A percentile compares a stretch with the other conserved stretches of the same genome.
Evolutionary conservation across 2,329 filamentous ascomycete species (phyloP).

Genomic region (Fusarium sororula): DNA sequence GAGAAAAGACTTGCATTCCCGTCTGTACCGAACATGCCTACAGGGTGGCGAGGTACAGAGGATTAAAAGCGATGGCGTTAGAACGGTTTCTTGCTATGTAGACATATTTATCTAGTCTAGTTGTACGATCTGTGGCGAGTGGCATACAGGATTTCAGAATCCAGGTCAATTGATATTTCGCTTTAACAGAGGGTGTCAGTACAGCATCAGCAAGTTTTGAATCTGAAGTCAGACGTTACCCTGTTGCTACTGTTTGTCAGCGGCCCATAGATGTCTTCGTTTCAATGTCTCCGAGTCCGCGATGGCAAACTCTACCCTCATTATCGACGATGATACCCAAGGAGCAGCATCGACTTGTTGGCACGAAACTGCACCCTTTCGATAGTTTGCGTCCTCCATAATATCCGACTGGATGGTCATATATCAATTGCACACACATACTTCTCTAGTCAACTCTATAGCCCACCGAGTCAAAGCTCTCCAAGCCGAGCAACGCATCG

Average conservation of each 20-base stretch:
- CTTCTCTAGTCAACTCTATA: neutral
- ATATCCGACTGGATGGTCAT: conserved; percentile 4
- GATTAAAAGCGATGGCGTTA: conserved; percentile 45
- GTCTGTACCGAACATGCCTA: conserved; percentile 27
- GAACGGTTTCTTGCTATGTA: conserved; percentile 38
- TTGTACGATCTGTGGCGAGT: conserved; percentile 5
- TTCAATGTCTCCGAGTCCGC: neutral
- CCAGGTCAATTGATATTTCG: conserved; percentile 24
- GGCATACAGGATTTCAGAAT: conserved; percentile 11
- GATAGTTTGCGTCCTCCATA: neutral
- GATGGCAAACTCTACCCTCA: neutral
- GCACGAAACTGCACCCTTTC: neutral
- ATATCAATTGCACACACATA: neutral
- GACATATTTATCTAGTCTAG: conserved; percentile 21
- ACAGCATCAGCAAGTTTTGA: neutral
- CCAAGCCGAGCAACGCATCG: neutral
- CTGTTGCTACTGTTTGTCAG: neutral
- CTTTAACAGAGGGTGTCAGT: neutral
- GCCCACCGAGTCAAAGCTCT: neutral
- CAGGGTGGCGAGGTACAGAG: conserved; percentile 23
- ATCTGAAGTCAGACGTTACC: neutral
- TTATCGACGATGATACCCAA: neutral
- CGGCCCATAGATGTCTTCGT: neutral
- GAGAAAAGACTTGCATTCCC: conserved; percentile 7
- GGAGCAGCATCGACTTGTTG: neutral